A percentile compares a stretch with the other conserved stretches of the same genome.
These are phyloP conservation scores for Primulina huaijiensis DNA, from an alignment of 257 asterid genomes.

Conservation along the genomic window DNA sequence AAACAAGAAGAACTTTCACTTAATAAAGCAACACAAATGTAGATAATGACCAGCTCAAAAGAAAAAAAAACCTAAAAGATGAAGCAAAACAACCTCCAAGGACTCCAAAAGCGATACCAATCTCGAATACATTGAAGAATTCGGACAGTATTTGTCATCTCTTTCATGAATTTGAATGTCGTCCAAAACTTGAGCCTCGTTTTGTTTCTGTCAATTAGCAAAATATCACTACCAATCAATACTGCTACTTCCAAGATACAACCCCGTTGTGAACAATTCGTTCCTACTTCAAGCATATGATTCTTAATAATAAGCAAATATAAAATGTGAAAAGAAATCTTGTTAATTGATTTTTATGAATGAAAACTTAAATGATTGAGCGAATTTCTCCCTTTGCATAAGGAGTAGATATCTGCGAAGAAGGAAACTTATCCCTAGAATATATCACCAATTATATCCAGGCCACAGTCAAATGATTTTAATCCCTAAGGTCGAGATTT, in stretches of 20 bases:
- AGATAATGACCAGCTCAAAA: not conserved
- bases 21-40: conserved; percentile 2
- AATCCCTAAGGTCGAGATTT: not conserved
- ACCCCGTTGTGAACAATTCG: not conserved
- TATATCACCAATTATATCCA: no score
- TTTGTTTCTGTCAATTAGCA: conserved; percentile 25
- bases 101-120: conserved; percentile 38
- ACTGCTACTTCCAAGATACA: not conserved
- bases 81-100: conserved; percentile 36
- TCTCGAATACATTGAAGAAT: conserved; percentile 31
- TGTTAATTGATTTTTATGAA: not conserved
- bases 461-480: no score
- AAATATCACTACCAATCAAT: not conserved
- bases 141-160: conserved; percentile 21
- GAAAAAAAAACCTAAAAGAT: conserved; percentile 10
- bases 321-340: not conserved
- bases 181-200: conserved; percentile 29
- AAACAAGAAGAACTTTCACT: not conserved
- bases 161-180: conserved; percentile 37
- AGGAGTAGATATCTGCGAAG: not conserved
- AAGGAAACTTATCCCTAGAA: no score
- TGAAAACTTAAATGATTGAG: not conserved
- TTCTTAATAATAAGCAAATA: not conserved
- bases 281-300: not conserved
- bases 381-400: not conserved